A percentile compares a stretch with the other conserved stretches of the same genome.
Conservation (phyloP, 1,139 yeast genomes). For the Nakaseomyces bracarensis region DNA sequence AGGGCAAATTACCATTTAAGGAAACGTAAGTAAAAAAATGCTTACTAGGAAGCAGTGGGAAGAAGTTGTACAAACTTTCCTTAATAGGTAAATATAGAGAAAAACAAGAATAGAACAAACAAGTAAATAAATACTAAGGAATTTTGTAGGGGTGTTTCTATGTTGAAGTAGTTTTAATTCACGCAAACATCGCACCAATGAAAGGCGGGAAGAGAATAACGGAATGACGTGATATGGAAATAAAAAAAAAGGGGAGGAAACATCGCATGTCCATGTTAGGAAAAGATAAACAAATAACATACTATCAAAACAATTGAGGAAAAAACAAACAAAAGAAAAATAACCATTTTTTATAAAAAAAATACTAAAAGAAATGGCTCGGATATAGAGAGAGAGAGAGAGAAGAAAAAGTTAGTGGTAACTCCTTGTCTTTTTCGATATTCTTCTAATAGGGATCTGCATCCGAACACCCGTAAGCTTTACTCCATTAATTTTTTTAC, state of each 20-base stretch:
- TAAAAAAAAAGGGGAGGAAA: not conserved
- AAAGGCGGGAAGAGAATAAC: not conserved
- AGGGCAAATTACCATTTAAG: not conserved
- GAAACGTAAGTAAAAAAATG: not conserved
- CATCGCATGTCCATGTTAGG: not conserved
- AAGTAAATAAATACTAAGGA: too few relatives aligned
- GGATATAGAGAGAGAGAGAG: too few relatives aligned
- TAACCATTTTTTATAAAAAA: too few relatives aligned
- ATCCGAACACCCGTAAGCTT: too few relatives aligned
- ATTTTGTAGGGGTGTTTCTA: not conserved
- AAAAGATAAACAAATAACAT: not conserved
- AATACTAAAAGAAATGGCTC: too few relatives aligned
- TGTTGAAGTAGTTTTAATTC: not conserved
- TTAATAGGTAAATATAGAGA: not conserved
- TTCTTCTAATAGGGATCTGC: too few relatives aligned
- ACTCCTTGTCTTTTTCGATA: too few relatives aligned
- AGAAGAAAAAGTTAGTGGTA: too few relatives aligned
- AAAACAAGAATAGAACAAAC: too few relatives aligned
- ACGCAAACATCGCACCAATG: conserved; percentile 1
- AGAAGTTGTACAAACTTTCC: not conserved
- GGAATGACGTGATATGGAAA: not conserved
- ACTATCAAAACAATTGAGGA: too few relatives aligned
- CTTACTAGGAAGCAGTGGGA: not conserved
- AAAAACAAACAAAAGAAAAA: not conserved
- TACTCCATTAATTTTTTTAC: too few relatives aligned